These are phyloP conservation scores for Penicillium sp. DNA, from an alignment of 2,329 filamentous ascomycete species.

Conservation along the genomic window DNA sequence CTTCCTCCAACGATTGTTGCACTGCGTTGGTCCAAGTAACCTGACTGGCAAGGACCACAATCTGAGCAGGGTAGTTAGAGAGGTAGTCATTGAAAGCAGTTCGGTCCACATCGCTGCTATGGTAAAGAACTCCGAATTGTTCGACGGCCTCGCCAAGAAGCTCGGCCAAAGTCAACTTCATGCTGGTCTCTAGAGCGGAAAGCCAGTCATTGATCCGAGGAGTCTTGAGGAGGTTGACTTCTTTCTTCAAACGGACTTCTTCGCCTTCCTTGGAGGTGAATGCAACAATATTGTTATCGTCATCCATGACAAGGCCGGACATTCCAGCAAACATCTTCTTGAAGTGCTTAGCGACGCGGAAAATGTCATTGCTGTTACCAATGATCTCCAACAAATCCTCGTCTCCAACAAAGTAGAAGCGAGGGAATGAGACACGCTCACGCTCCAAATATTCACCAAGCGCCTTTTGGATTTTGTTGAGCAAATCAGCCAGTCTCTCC, in stretches of 20 bases:
- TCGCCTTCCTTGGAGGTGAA: slow-evolving; percentile 97
- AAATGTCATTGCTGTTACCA: slow-evolving; percentile 95
- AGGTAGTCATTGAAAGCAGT: slow-evolving; percentile 76
- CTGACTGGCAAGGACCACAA: slow-evolving; percentile 92
- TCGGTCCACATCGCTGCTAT: slow-evolving; percentile 66
- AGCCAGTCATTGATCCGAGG: slow-evolving; percentile 99
- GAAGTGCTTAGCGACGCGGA: slow-evolving; percentile 96
- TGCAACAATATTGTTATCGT: slow-evolving; percentile 83
- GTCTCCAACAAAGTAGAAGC: slow-evolving; percentile 99
- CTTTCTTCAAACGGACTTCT: slow-evolving; percentile 78
- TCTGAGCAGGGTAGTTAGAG: slow-evolving; percentile 80
- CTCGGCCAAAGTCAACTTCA: slow-evolving; percentile 92
- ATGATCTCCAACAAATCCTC: slow-evolving; percentile 99
- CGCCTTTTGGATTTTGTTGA: slow-evolving; percentile 99
- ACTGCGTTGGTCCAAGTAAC: slow-evolving; percentile 90
- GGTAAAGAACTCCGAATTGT: slow-evolving; percentile 76
- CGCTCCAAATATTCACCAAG: slow-evolving; percentile 97
- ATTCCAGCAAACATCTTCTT: slow-evolving; percentile 99
- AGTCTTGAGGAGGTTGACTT: slow-evolving; percentile 88
- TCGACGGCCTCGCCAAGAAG: slow-evolving; percentile 81
- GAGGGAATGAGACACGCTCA: slow-evolving; percentile 93
- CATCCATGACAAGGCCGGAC: slow-evolving; percentile 84
- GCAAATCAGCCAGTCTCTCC: slow-evolving; percentile 89
- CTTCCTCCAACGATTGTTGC: slow-evolving; percentile 69
- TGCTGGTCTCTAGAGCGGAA: slow-evolving; percentile 83